Base-by-base conservation (phyloP, 345 rosid genomes). In the Raphanus sativus region DNA sequence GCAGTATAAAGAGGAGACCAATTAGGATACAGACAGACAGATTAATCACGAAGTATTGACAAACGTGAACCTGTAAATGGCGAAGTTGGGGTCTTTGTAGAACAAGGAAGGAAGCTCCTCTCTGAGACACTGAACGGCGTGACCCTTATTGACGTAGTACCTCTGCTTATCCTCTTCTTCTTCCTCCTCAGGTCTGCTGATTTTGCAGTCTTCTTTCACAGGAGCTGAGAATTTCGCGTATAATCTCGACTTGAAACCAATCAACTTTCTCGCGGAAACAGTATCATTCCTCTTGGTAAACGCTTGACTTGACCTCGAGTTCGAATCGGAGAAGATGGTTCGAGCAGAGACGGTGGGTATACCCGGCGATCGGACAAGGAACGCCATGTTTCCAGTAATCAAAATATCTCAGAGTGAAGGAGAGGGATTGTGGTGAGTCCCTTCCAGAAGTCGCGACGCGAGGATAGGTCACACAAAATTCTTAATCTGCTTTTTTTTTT, bases 11-110 rank as follows among this genome's bases (percentile, higher is more conserved):
- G 42, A 36, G 8, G 48, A 40, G 48, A 40, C n/a, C 4, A 40
- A 40, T 40, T 10, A 45, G 15, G 52, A 45, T 13, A 45, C 16
- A 45, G 11, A 5, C 50, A 42, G 50, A 8, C 1, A 36, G 45
- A 38, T 13, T 4, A 4, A 45, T n/a, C n/a, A n/a, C n/a, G n/a
- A n/a, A n/a, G n/a, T n/a, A n/a, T n/a, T n/a, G n/a, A n/a, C n/a
- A n/a, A n/a, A n/a, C n/a, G n/a, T n/a, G 33, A 83, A 94, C 98
- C 97, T 92, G 91, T 92, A 92, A 76, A 90, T 90, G 78, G 89
- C 87, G 62, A 90, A 88, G 69, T 80, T 76, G 74, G 83, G 97
- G 77, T 94, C 93, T 61, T 76, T 79, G 69, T 80, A 77, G 61
- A 94, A 92, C 55, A 92, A 82, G 1, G 63, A 82, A 3, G 95